Evolutionary conservation across 345 rosid species (phyloP).

Genomic region (Carallia pectinifolia): DNA sequence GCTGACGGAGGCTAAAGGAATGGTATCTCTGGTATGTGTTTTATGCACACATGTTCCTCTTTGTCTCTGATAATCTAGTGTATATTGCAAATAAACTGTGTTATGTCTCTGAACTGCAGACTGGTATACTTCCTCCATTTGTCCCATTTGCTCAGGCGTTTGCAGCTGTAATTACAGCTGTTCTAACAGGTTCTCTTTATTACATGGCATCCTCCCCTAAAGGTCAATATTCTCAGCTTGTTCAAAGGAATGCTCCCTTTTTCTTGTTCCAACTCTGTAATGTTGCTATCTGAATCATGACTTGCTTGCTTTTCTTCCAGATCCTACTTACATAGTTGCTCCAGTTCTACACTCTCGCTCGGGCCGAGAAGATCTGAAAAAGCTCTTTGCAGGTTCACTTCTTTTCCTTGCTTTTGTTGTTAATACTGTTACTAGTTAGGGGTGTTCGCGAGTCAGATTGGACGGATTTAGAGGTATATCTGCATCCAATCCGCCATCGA

Average conservation of each 20-base stretch:
- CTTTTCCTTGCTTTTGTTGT: background rate
- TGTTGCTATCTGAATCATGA: background rate
- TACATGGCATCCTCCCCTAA: constrained; percentile 86
- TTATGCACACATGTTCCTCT: background rate
- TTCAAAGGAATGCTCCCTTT: background rate
- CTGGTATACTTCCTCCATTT: constrained; percentile 87
- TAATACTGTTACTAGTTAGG: background rate
- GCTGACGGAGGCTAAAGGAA: constrained; percentile 66
- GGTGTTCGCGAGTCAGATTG: too few species aligned
- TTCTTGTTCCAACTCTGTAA: background rate
- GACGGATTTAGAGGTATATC: too few species aligned
- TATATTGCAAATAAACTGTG: constrained; percentile 11
- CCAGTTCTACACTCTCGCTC: constrained; percentile 71
- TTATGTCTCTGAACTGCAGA: constrained; percentile 35
- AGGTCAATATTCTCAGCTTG: constrained; percentile 40
- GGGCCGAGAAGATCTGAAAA: constrained; percentile 70
- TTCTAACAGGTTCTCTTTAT: constrained; percentile 88
- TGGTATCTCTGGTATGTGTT: constrained; percentile 71
- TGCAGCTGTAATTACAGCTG: constrained; percentile 91
- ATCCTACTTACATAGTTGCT: constrained; percentile 84
- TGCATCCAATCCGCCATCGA: too few species aligned
- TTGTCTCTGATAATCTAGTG: background rate
- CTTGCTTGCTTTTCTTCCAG: constrained; percentile 36
- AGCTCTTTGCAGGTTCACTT: constrained; percentile 74
- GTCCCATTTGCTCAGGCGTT: constrained; percentile 97